These are phyloP conservation scores for Hortaea sp. DNA, from an alignment of 2,329 filamentous ascomycete species.

Conservation along the genomic window DNA sequence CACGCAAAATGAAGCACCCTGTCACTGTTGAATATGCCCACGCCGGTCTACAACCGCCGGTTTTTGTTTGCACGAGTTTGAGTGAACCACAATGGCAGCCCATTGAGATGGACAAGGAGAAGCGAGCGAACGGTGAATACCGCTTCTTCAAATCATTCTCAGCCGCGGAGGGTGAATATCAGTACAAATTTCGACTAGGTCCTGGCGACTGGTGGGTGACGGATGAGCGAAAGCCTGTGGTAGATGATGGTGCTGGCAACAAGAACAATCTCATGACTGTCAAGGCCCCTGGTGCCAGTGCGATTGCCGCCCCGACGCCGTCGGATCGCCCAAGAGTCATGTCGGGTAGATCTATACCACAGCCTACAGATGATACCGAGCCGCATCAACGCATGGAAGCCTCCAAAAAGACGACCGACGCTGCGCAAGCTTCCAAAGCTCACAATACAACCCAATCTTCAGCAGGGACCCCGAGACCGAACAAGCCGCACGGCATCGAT, in stretches of 20 bases:
- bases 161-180: slow-evolving; percentile 49
- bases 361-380: background rate
- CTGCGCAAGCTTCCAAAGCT: slow-evolving; percentile 9
- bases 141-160: slow-evolving; percentile 49
- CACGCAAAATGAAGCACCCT: slow-evolving; percentile 23
- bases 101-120: slow-evolving; percentile 51
- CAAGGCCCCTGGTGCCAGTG: slow-evolving; percentile 6
- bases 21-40: slow-evolving; percentile 53
- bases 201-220: slow-evolving; percentile 60
- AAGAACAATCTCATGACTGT: slow-evolving; percentile 43
- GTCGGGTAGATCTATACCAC: background rate
- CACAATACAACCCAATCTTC: background rate
- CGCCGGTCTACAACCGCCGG: slow-evolving; percentile 51
- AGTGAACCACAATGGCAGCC: slow-evolving; percentile 57
- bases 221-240: slow-evolving; percentile 51
- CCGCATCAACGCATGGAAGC: background rate
- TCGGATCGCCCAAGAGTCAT: background rate
- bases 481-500: background rate
- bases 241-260: slow-evolving; percentile 43
- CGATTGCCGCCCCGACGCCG: background rate
- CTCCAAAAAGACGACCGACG: background rate
- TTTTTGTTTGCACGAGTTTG: slow-evolving; percentile 62
- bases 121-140: slow-evolving; percentile 40
- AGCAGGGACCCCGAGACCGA: background rate
- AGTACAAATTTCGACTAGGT: slow-evolving; percentile 67